These are phyloP conservation scores for Cyclocybe aegerita DNA, from an alignment of 768 basidiomycete species.

Conservation along the genomic window DNA sequence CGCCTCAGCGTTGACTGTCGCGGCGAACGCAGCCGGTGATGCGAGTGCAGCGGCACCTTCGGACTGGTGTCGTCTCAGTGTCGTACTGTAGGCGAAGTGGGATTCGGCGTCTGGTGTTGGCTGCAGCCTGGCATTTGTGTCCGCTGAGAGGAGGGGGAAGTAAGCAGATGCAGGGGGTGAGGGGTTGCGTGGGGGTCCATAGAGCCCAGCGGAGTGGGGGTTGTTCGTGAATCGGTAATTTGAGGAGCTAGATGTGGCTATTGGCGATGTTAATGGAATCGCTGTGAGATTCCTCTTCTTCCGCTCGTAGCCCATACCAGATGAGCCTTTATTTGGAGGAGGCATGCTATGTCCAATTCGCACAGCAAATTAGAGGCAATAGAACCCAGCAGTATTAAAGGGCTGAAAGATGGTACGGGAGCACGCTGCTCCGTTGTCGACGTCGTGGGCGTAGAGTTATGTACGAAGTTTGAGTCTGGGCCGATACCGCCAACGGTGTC, in stretches of 20 bases:
- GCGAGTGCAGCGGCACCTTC: slow-evolving; percentile 43
- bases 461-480: too few relatives aligned
- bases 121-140: slow-evolving; percentile 48
- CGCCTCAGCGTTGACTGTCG: slow-evolving; percentile 47
- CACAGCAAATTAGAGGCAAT: slow-evolving; percentile 1
- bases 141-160: slow-evolving; percentile 59
- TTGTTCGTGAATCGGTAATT: slow-evolving; percentile 26
- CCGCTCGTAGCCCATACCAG: slow-evolving; percentile 42
- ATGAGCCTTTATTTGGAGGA: slow-evolving; percentile 26
- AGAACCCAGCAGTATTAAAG: background rate
- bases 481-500: too few relatives aligned
- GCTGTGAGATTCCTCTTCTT: slow-evolving; percentile 39
- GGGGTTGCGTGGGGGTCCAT: slow-evolving; percentile 31
- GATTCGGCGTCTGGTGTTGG: slow-evolving; percentile 63
- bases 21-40: slow-evolving; percentile 49
- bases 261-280: slow-evolving; percentile 28
- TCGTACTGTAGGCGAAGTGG: slow-evolving; percentile 85
- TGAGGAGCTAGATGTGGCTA: slow-evolving; percentile 36
- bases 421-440: too few relatives aligned
- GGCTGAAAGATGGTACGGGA: too few relatives aligned
- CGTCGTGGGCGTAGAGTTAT: too few relatives aligned
- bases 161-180: slow-evolving; percentile 85
- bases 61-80: slow-evolving; percentile 64
- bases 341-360: slow-evolving; percentile 8
- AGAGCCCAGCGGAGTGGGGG: slow-evolving; percentile 23